These are phyloP conservation scores for Toxicodendron radicans DNA, from an alignment of 345 rosid species.

Conservation along the genomic window DNA sequence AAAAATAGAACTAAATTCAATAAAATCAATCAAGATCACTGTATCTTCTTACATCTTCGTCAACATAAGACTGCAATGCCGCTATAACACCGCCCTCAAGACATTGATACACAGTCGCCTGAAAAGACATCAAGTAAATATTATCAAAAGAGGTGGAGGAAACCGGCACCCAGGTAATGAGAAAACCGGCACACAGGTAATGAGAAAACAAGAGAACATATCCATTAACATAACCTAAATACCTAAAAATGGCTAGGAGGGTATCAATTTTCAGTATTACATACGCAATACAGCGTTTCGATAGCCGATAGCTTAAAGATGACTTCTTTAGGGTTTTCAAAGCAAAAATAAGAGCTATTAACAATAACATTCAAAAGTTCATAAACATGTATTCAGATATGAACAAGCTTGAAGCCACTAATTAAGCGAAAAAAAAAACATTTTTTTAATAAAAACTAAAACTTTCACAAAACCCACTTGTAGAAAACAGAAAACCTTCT, in stretches of 20 bases:
- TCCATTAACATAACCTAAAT: too few relatives aligned
- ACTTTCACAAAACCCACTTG: neutral
- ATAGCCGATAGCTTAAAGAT: too few relatives aligned
- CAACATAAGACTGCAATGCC: slow-evolving; percentile 75
- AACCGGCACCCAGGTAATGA: neutral
- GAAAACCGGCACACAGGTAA: too few relatives aligned
- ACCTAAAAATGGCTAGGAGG: too few relatives aligned
- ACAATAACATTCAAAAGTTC: neutral
- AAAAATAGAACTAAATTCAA: neutral
- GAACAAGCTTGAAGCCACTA: slow-evolving; percentile 10
- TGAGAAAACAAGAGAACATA: neutral
- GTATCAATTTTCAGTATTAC: too few relatives aligned
- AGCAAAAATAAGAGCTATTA: neutral
- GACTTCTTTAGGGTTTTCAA: neutral
- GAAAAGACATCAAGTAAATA: slow-evolving; percentile 20
- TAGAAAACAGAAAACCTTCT: neutral
- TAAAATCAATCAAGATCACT: neutral
- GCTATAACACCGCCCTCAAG: slow-evolving; percentile 88
- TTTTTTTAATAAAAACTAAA: neutral
- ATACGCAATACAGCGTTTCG: too few relatives aligned
- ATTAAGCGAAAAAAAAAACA: neutral
- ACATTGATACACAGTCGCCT: slow-evolving; percentile 94
- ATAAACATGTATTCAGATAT: neutral
- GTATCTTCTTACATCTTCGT: slow-evolving; percentile 77
- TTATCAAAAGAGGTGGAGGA: neutral